Percentiles rank a stretch among this genome's conserved stretches.
Evolutionary conservation across 139 green algal species (phyloP).

Genomic region (Yamagishiella unicocca): DNA sequence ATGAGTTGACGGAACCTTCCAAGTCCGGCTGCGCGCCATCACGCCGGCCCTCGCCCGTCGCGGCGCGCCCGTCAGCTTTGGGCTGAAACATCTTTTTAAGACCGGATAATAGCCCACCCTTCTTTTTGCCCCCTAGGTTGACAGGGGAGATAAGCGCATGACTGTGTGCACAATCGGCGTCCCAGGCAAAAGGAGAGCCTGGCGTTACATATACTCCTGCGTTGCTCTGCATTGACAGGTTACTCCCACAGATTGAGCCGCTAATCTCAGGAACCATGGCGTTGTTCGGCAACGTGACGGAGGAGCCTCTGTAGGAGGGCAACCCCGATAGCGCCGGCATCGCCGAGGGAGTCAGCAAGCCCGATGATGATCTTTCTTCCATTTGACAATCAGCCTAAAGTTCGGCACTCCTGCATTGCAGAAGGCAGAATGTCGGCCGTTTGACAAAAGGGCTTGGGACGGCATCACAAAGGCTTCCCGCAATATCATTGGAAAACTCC

Average conservation of each 20-base stretch:
- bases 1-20: not conserved
- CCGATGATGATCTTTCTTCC: too few relatives aligned
- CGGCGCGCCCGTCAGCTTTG: not conserved
- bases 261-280: not conserved
- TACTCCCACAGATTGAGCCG: not conserved
- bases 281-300: not conserved
- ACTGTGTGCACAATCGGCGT: not conserved
- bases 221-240: too few relatives aligned
- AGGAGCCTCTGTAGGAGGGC: not conserved
- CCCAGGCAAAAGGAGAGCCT: not conserved
- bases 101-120: slow-evolving; percentile 5
- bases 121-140: not conserved
- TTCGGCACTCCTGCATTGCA: too few relatives aligned
- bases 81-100: slow-evolving; percentile 27
- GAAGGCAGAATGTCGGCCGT: too few relatives aligned
- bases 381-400: too few relatives aligned
- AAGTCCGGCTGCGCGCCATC: not conserved
- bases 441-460: too few relatives aligned
- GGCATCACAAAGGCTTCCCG: too few relatives aligned
- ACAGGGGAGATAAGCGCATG: not conserved
- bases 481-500: too few relatives aligned
- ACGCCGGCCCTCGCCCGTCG: not conserved
- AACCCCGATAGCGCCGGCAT: too few relatives aligned
- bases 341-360: too few relatives aligned
- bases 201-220: not conserved